phyloP scores from a whole-genome alignment of 106 monocot genomes.

The Triglochin maritima region DNA sequence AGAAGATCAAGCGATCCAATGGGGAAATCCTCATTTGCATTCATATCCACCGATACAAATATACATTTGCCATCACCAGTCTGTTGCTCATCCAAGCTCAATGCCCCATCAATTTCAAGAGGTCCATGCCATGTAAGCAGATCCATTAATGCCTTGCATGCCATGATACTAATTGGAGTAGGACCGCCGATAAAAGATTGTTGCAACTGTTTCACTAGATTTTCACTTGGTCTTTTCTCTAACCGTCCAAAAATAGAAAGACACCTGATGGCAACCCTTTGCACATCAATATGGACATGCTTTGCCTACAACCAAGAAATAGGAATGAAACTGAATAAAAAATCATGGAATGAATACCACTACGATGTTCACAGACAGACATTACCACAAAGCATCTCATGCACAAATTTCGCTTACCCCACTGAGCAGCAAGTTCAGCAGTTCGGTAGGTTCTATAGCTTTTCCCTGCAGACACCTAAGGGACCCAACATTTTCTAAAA shows the following conservation, averaged over 20 bases:
- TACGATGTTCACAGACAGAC: too few relatives aligned
- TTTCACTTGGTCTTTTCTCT: conserved; percentile 63
- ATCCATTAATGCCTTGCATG: conserved; percentile 67
- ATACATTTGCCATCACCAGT: conserved; percentile 15
- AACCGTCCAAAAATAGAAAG: conserved; percentile 63
- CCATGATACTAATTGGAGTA: conserved; percentile 55
- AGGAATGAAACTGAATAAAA: not conserved
- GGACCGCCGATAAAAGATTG: conserved; percentile 55
- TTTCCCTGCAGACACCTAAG: conserved; percentile 39
- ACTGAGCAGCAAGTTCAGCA: conserved; percentile 73
- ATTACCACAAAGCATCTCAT: not conserved
- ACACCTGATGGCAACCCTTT: conserved; percentile 58
- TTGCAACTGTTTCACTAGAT: conserved; percentile 65
- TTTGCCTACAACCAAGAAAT: conserved; percentile 44
- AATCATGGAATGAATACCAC: too few relatives aligned
- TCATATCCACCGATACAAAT: conserved; percentile 31
- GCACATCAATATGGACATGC: conserved; percentile 63
- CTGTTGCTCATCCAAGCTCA: conserved; percentile 23
- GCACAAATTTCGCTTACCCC: conserved; percentile 38
- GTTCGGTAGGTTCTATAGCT: conserved; percentile 52
- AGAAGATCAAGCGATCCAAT: conserved; percentile 68
- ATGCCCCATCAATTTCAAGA: conserved; percentile 54
- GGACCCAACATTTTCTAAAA: conserved; percentile 59
- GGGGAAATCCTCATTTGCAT: conserved; percentile 27
- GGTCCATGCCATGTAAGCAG: conserved; percentile 75